phyloP scores from a whole-genome alignment of 75 land plant species.

The Selaginella moellendorffii region DNA sequence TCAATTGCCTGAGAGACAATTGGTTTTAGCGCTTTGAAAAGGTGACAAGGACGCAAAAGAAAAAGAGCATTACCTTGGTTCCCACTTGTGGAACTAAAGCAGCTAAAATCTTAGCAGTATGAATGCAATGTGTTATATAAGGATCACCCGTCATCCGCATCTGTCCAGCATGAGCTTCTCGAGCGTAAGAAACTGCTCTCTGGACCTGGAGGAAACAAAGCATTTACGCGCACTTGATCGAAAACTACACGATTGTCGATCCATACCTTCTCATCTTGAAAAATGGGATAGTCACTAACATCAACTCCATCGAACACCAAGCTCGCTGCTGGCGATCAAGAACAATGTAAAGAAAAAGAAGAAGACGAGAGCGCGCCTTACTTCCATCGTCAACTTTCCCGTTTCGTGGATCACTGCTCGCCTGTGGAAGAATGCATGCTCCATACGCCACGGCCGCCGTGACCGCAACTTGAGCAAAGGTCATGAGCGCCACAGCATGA shows the following conservation, averaged over 20 bases:
- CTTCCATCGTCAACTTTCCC: neutral
- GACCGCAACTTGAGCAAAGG: conserved; percentile 20
- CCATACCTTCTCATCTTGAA: conserved; percentile 52
- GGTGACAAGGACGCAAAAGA: neutral
- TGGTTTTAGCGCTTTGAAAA: too few species aligned
- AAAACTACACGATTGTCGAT: neutral
- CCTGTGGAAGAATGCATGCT: neutral
- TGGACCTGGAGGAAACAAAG: conserved; percentile 49
- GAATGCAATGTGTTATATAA: conserved; percentile 79
- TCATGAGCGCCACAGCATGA: conserved; percentile 9
- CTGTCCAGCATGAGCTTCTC: conserved; percentile 84
- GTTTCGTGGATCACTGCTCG: neutral
- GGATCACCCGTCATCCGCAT: conserved; percentile 84
- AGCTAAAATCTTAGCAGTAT: conserved; percentile 84
- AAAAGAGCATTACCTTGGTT: conserved; percentile 34
- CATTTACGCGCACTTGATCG: neutral
- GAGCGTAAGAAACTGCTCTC: conserved; percentile 75
- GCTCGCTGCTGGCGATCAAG: conserved; percentile 4
- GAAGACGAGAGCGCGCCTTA: neutral
- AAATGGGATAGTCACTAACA: conserved; percentile 71
- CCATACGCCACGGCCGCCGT: conserved; percentile 18
- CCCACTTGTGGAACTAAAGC: conserved; percentile 69
- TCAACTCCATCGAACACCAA: conserved; percentile 77
- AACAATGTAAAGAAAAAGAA: neutral
- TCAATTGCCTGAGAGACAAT: conserved; percentile 50